Evolutionary conservation across 768 basidiomycete genomes (phyloP).

Genomic region (Tylopilus felleus): DNA sequence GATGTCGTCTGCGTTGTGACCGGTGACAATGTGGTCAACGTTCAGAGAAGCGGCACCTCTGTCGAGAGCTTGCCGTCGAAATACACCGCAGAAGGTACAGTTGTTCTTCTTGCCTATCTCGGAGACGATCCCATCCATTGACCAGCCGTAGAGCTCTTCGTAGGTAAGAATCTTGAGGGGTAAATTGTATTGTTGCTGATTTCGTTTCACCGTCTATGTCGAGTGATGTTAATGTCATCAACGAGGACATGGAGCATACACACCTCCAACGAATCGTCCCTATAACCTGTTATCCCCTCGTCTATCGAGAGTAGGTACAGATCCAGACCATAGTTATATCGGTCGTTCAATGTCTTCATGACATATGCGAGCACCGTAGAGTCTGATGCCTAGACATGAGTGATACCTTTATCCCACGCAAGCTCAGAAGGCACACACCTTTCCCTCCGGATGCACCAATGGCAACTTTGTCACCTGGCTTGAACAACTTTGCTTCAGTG

Average conservation of each 20-base stretch:
- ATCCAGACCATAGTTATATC: slow-evolving; percentile 89
- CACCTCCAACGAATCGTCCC: slow-evolving; percentile 96
- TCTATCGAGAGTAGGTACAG: slow-evolving; percentile 94
- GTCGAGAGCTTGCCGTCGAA: slow-evolving; percentile 93
- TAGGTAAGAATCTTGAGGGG: slow-evolving; percentile 96
- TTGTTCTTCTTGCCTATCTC: slow-evolving; percentile 97
- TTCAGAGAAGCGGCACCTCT: slow-evolving; percentile 84
- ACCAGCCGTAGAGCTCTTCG: slow-evolving; percentile 97
- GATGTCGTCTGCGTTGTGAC: slow-evolving; percentile 98
- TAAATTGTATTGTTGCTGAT: slow-evolving; percentile 92
- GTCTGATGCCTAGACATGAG: slow-evolving; percentile 47
- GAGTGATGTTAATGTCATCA: slow-evolving; percentile 3
- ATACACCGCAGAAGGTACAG: slow-evolving; percentile 99
- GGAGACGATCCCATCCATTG: slow-evolving; percentile 96
- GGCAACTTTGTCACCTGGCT: slow-evolving; percentile 86
- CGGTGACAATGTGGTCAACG: slow-evolving; percentile 97
- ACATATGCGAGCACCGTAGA: slow-evolving; percentile 97
- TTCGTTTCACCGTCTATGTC: slow-evolving; percentile 90
- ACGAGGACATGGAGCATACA: slow-evolving; percentile 5
- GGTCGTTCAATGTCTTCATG: slow-evolving; percentile 92
- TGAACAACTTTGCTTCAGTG: slow-evolving; percentile 76
- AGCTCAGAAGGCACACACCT: slow-evolving; percentile 46
- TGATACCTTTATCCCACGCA: background rate
- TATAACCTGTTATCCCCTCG: slow-evolving; percentile 97
- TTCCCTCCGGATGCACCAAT: slow-evolving; percentile 99